A percentile compares a stretch with the other conserved stretches of the same genome.
These are phyloP conservation scores for Corymbia maculata DNA, from an alignment of 345 rosid genomes.

Conservation along the genomic window DNA sequence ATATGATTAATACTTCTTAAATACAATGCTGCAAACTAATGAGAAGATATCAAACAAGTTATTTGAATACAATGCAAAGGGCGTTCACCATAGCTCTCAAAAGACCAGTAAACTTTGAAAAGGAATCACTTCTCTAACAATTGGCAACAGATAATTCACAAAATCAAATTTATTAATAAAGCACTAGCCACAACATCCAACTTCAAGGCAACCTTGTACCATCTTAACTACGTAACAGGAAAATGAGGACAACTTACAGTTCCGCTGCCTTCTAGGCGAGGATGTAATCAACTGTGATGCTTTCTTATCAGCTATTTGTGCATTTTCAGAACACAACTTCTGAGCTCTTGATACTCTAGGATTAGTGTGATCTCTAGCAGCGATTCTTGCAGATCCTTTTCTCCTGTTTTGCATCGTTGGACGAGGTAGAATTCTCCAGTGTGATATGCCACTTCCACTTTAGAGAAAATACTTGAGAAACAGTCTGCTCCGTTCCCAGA, in stretches of 20 bases:
- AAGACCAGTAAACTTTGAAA: neutral
- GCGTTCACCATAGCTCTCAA: neutral
- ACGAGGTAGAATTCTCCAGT: neutral
- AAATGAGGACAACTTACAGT: constrained; percentile 13
- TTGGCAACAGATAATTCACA: neutral
- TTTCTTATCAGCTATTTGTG: constrained; percentile 34
- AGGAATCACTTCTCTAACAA: neutral
- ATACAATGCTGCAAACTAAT: neutral
- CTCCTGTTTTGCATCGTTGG: constrained; percentile 50
- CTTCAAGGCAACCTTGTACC: neutral
- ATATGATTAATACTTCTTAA: neutral
- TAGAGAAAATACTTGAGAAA: neutral
- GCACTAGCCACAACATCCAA: neutral
- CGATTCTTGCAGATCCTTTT: constrained; percentile 37
- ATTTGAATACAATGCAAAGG: neutral
- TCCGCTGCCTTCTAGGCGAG: constrained; percentile 49
- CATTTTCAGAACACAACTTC: constrained; percentile 41
- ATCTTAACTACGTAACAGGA: neutral
- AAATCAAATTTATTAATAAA: neutral
- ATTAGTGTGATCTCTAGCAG: constrained; percentile 32
- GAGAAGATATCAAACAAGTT: neutral
- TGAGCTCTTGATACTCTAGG: constrained; percentile 41
- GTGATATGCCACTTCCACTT: neutral
- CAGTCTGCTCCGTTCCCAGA: neutral
- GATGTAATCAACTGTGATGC: constrained; percentile 53